Conservation (phyloP, 305 asterid species). For the Fraxinus sp. region DNA sequence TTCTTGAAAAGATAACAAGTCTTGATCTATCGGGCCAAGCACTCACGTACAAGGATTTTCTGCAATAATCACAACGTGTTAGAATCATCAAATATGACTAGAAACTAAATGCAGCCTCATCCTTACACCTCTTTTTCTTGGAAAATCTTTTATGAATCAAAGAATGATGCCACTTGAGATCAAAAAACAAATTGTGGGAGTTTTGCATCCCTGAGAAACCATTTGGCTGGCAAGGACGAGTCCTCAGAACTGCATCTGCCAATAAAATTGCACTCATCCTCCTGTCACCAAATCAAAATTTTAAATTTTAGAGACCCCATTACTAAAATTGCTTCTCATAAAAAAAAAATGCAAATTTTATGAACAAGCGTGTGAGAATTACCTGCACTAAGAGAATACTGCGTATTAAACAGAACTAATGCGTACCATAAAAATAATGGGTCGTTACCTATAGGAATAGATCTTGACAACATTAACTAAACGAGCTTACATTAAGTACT, state of each 20-base stretch:
- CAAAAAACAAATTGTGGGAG: conserved; percentile 14
- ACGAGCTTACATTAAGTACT: neutral
- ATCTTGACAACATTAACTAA: neutral
- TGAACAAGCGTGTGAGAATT: neutral
- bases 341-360: neutral
- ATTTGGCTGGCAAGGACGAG: conserved; percentile 6
- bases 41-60: conserved; percentile 18
- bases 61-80: conserved; percentile 8
- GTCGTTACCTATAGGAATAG: neutral
- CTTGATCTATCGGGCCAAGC: conserved; percentile 27
- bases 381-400: neutral
- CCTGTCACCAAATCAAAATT: conserved; percentile 20
- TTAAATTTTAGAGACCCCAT: neutral
- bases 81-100: neutral
- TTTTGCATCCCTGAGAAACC: conserved; percentile 6
- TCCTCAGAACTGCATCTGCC: conserved; percentile 28
- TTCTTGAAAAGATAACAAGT: conserved; percentile 5
- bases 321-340: neutral
- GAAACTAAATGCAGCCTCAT: neutral
- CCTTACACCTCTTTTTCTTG: conserved; percentile 27
- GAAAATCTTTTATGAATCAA: conserved; percentile 11
- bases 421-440: neutral
- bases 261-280: conserved; percentile 25
- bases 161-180: conserved; percentile 22
- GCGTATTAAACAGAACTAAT: neutral